A percentile compares a stretch with the other conserved stretches of the same genome.
Evolutionary conservation across 306 rosid genomes (phyloP).

Genomic region (Alnus glutinosa): DNA sequence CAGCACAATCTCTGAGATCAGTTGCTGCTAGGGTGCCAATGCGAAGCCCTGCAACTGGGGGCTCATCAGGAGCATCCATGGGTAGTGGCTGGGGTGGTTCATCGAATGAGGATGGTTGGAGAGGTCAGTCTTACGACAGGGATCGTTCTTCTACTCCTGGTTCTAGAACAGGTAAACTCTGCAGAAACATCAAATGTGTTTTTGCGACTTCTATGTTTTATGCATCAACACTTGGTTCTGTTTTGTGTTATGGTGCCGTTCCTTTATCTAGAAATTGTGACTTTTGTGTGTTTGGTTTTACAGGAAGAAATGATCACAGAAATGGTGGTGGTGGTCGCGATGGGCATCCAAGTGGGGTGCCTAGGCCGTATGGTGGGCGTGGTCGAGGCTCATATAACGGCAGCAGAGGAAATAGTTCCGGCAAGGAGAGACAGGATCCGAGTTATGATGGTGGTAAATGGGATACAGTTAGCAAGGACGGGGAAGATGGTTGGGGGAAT

Average conservation of each 20-base stretch:
- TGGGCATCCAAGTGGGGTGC: conserved; percentile 90
- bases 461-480: conserved; percentile 70
- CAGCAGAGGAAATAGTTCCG: conserved; percentile 53
- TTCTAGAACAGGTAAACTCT: conserved; percentile 73
- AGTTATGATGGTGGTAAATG: conserved; percentile 53
- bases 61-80: conserved; percentile 76
- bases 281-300: conserved; percentile 1
- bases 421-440: conserved; percentile 68
- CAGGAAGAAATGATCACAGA: conserved; percentile 68
- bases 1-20: conserved; percentile 89
- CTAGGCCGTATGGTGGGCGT: conserved; percentile 81
- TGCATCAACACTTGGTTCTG: background rate
- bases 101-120: conserved; percentile 77
- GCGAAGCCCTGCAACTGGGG: conserved; percentile 97
- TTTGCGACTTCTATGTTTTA: background rate
- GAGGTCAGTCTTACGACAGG: conserved; percentile 75
- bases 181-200: background rate
- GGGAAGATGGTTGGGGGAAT: conserved; percentile 63
- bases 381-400: conserved; percentile 68
- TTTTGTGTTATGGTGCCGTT: background rate
- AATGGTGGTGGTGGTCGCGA: conserved; percentile 56
- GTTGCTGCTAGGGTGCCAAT: conserved; percentile 99
- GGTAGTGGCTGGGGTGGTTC: conserved; percentile 93
- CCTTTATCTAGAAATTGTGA: background rate
- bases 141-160: conserved; percentile 87